Base-by-base conservation (phyloP, 2,329 filamentous ascomycete genomes). In the Fusarium gaditjirri region DNA sequence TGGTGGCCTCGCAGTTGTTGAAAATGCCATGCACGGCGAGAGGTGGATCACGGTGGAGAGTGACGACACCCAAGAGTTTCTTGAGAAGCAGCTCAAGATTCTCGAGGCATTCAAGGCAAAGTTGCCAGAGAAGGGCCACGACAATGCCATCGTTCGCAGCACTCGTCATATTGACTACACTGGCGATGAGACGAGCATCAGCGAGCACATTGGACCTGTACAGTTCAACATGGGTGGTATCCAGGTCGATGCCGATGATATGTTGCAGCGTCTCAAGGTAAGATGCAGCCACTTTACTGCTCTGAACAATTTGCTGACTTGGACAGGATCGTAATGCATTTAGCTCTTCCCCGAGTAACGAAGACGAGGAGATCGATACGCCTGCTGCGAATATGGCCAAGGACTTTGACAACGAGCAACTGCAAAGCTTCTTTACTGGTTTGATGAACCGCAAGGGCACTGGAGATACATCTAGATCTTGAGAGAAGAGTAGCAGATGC, bases 181-280 rank as follows among this genome's bases (percentile, higher is more conserved):
- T n/a, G 81, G 81, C 25, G 82, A 82, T 19, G 82, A 84, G 71
- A 86, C 84, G 70, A 84, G 82, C 70, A 85, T 88, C 60, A 91
- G 91, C 75, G 93, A 95, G 77, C 94, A 97, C 76, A 97, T 97
- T 77, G 95, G 95, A 0, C 94, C 95, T 1, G 94, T 98, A 72
- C 94, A 97, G 79, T 98, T 98, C 84, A 99, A 99, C 80, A 96
- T 99, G 88, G 96, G 96, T 44, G 96, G 96, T 58, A 98, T 99
- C 71, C 94, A 97, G 79, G 93, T 97, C 35, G 94, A 98, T 82
- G 94, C 94, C 13, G 95, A 97, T 78, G 94, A 97, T 77, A 96
- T 97, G 92, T 84, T 97, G 64, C 92, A 94, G 81, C 90, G 93
- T 76, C 86, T 97, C 68, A 95, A 94, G 89, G 94, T 95, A 83